Base-by-base conservation (phyloP, 441 rosid genomes). In the Populus hybrid region DNA sequence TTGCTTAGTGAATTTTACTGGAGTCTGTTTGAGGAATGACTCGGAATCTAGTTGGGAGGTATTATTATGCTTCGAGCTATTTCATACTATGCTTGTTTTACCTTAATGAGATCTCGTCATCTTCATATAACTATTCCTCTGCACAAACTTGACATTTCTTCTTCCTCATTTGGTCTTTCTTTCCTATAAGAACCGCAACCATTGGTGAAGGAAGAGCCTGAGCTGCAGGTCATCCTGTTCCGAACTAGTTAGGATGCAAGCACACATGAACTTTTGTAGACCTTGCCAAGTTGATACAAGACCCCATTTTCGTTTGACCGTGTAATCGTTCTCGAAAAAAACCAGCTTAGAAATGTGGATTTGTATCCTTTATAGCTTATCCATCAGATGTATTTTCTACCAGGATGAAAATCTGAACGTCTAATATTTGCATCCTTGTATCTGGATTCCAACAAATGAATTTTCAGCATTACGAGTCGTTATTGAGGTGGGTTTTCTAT, bases 121-220 rank as follows among this genome's bases (percentile, higher is more conserved):
- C 59, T 50, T 50, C 59, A 50, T 50, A 16, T 50, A 50, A 5
- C 2, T 50, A 16, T 5, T 50, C 59, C 59, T 14, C n/a, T 50
- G 59, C 59, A 50, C n/a, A 14, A 50, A 50, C 20, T 50, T 50
- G 20, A 16, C 20, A 50, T 50, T 50, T 50, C 59, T 50, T 50
- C 59, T 5, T 50, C n/a, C 59, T 50, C n/a, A 14, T 50, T 50
- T 50, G 20, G 20, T 50, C 59, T 50, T 50, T 50, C 59, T 73
- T 26, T 69, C 53, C 79, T 38, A 63, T 28, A 81, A 87, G 90
- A 80, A 74, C 84, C 89, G n/a, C 81, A 79, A 28, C 81, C 86
- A 3, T 75, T 67, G 12, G 81, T 75, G 66, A 88, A 82, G 80
- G 83, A 68, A 79, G 77, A 74, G 75, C 77, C 57, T 50, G 21